These are phyloP conservation scores for Talaromyces sp. DNA, from an alignment of 2,329 filamentous ascomycete species.

Conservation along the genomic window DNA sequence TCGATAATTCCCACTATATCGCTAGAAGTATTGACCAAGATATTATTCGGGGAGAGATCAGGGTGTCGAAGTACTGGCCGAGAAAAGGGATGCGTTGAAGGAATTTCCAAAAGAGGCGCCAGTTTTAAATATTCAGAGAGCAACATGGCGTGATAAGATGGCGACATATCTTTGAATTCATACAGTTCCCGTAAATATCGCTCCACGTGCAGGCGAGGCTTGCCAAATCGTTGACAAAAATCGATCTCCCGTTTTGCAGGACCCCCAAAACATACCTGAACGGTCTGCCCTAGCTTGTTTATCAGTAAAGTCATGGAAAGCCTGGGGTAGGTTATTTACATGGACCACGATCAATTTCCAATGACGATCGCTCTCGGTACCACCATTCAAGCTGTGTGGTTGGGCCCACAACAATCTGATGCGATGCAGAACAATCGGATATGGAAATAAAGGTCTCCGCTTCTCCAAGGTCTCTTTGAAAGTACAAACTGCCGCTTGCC, in stretches of 20 bases:
- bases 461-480: conserved; percentile 14
- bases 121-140: conserved; percentile 13
- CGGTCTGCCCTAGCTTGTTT: not conserved
- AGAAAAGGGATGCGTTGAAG: conserved; percentile 9
- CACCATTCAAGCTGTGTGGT: conserved; percentile 19
- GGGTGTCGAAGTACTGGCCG: conserved; percentile 21
- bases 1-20: conserved; percentile 25
- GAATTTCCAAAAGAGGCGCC: conserved; percentile 14
- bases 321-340: conserved; percentile 12
- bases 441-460: conserved; percentile 10
- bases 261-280: conserved; percentile 6
- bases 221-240: conserved; percentile 18
- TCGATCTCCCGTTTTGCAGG: conserved; percentile 19
- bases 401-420: conserved; percentile 15
- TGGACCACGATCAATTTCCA: conserved; percentile 19
- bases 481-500: conserved; percentile 24
- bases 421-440: not conserved
- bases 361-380: conserved; percentile 16
- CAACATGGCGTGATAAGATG: conserved; percentile 5
- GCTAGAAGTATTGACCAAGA: conserved; percentile 19
- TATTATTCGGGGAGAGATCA: conserved; percentile 25
- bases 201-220: conserved; percentile 17
- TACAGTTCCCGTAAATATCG: conserved; percentile 14
- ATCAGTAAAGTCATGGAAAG: not conserved
- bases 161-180: not conserved